A percentile compares a stretch with the other conserved stretches of the same genome.
phyloP scores from a whole-genome alignment of 805 yeast genomes.

The Hanseniaspora nectarophila region DNA sequence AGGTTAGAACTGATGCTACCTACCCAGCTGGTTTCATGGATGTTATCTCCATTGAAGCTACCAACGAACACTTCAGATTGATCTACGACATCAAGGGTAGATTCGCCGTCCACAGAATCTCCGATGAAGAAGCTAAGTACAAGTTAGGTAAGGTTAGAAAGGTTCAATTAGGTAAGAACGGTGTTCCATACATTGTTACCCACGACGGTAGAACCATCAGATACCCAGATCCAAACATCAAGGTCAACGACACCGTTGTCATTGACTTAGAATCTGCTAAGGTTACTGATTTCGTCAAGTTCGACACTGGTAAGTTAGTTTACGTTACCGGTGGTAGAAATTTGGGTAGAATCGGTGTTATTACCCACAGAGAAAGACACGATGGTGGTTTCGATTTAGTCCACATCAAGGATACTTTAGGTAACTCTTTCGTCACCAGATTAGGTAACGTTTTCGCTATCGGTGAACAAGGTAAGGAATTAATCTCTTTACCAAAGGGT shows the following conservation, averaged over 20 bases:
- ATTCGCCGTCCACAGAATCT: constrained; percentile 98
- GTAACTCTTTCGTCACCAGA: constrained; percentile 93
- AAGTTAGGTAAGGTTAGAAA: constrained; percentile 96
- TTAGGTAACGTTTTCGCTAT: constrained; percentile 83
- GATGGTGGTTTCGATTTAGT: constrained; percentile 97
- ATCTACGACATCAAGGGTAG: constrained; percentile 98
- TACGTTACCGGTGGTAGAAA: constrained; percentile 97
- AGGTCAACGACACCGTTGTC: constrained; percentile 96
- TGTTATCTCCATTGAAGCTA: constrained; percentile 91
- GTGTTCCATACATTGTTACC: constrained; percentile 95
- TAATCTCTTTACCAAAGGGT: constrained; percentile 94
- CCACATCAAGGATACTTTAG: constrained; percentile 89
- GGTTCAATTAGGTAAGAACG: constrained; percentile 96
- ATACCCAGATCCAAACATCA: constrained; percentile 97
- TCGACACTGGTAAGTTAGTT: constrained; percentile 83
- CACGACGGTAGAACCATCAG: constrained; percentile 99
- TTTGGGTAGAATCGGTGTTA: constrained; percentile 96
- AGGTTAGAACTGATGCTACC: constrained; percentile 97
- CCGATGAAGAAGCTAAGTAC: constrained; percentile 97
- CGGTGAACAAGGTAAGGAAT: constrained; percentile 93
- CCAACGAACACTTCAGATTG: constrained; percentile 98
- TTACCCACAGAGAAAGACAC: constrained; percentile 92
- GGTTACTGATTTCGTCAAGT: constrained; percentile 76
- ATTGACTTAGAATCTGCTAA: constrained; percentile 93
- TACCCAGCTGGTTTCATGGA: constrained; percentile 99